phyloP scores from a whole-genome alignment of 1,284 basidiomycete species.

The Leccinum holopus region DNA sequence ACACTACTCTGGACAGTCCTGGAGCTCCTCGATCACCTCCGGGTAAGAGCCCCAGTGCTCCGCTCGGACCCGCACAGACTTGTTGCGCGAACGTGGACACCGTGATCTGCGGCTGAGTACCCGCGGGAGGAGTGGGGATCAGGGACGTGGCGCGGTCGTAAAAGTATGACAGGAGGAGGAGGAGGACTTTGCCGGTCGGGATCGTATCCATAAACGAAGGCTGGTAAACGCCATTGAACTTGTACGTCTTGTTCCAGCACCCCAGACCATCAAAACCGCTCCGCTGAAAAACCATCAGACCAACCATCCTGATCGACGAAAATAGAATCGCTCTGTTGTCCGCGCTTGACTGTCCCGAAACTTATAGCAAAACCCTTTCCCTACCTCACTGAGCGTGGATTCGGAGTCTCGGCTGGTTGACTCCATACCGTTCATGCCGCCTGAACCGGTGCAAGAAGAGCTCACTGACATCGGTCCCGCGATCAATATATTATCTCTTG shows the following conservation, averaged over 20 bases:
- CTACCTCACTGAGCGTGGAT: slow-evolving; percentile 13
- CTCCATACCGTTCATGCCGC: slow-evolving; percentile 13
- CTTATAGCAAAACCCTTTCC: slow-evolving; percentile 8
- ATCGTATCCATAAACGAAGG: too few species aligned
- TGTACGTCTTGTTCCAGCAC: slow-evolving; percentile 3
- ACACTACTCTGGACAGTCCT: slow-evolving; percentile 89
- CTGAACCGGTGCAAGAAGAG: slow-evolving; percentile 6
- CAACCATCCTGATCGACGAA: slow-evolving; percentile 18
- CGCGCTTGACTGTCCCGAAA: slow-evolving; percentile 13
- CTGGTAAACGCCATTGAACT: slow-evolving; percentile 59
- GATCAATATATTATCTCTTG: slow-evolving; percentile 21
- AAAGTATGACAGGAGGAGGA: slow-evolving; percentile 89
- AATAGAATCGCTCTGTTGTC: slow-evolving; percentile 8
- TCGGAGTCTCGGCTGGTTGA: slow-evolving; percentile 8
- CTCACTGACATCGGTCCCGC: not conserved
- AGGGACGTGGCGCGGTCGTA: slow-evolving; percentile 36
- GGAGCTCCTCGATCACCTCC: slow-evolving; percentile 71
- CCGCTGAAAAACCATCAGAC: slow-evolving; percentile 5
- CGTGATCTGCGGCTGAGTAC: slow-evolving; percentile 40
- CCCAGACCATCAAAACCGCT: not conserved
- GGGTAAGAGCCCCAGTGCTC: slow-evolving; percentile 51
- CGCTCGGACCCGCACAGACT: slow-evolving; percentile 67
- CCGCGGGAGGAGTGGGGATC: slow-evolving; percentile 40
- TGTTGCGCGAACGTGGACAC: slow-evolving; percentile 67
- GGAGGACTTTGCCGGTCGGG: slow-evolving; percentile 59